A percentile compares a stretch with the other conserved stretches of the same genome.
Conservation (phyloP, 139 green algal species). For the Limnomonas spitsbergensis region DNA sequence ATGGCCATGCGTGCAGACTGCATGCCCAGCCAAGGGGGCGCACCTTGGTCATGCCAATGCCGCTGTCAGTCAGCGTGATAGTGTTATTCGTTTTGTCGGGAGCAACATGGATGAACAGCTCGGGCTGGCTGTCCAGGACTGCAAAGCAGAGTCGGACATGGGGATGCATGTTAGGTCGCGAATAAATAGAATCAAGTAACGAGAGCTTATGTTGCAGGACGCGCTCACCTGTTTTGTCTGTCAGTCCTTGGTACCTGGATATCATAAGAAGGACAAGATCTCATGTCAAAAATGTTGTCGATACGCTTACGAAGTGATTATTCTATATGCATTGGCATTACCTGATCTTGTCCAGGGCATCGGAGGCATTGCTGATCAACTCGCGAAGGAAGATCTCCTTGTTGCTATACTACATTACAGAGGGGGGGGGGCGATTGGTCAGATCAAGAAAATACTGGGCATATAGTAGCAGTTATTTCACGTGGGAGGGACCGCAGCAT, state of each 20-base stretch:
- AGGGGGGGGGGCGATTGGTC: no score
- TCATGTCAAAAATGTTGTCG: not conserved
- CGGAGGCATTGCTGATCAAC: slow-evolving; percentile 91
- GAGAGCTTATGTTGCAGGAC: not conserved
- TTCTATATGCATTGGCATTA: not conserved
- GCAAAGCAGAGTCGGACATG: not conserved
- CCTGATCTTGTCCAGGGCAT: slow-evolving; percentile 98
- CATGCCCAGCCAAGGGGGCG: not conserved
- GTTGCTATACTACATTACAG: not conserved
- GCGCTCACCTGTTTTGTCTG: slow-evolving; percentile 59
- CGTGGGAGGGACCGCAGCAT: no score
- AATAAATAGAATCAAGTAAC: not conserved
- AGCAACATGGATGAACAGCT: slow-evolving; percentile 95
- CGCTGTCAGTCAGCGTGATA: slow-evolving; percentile 91
- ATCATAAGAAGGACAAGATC: not conserved
- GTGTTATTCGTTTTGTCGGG: slow-evolving; percentile 97
- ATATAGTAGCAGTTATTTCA: no score
- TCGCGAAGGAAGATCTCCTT: slow-evolving; percentile 95
- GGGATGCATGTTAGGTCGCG: not conserved
- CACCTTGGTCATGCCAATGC: slow-evolving; percentile 96
- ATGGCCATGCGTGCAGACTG: not conserved
- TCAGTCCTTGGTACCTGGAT: slow-evolving; percentile 85
- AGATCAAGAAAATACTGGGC: no score
- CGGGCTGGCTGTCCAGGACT: slow-evolving; percentile 90
- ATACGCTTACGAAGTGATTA: not conserved